phyloP scores from a whole-genome alignment of 31 red algal species.

The Endocladia muricata region DNA sequence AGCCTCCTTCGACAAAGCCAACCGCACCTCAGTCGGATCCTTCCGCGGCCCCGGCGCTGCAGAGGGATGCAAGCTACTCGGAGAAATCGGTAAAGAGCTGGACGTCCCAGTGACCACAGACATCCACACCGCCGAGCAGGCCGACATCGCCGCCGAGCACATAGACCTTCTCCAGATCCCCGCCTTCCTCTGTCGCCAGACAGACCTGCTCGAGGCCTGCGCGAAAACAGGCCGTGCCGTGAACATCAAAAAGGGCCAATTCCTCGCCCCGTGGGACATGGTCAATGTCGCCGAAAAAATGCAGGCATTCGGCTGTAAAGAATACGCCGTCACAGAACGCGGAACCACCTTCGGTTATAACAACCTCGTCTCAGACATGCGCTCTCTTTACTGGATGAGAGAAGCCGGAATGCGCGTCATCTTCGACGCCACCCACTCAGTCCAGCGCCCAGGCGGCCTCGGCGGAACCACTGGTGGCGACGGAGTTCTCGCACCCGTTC shows the following conservation, averaged over 20 bases:
- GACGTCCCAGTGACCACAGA: not conserved
- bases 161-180: not conserved
- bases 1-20: not conserved
- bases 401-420: not conserved
- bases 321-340: not conserved
- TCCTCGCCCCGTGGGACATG: not conserved
- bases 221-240: not conserved
- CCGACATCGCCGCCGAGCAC: not conserved
- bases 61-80: not conserved
- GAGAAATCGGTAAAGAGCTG: not conserved
- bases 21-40: not conserved
- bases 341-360: not conserved
- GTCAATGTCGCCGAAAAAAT: not conserved
- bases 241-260: not conserved
- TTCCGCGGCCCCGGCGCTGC: not conserved
- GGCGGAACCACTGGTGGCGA: not conserved
- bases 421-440: not conserved
- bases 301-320: not conserved
- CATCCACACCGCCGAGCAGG: not conserved
- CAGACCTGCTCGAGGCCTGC: not conserved
- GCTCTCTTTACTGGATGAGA: not conserved
- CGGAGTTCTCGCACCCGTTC: not conserved
- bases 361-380: not conserved
- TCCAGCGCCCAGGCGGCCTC: not conserved
- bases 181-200: not conserved